Evolutionary conservation across 345 rosid genomes (phyloP).

Genomic region (Pugionium dolabratum): DNA sequence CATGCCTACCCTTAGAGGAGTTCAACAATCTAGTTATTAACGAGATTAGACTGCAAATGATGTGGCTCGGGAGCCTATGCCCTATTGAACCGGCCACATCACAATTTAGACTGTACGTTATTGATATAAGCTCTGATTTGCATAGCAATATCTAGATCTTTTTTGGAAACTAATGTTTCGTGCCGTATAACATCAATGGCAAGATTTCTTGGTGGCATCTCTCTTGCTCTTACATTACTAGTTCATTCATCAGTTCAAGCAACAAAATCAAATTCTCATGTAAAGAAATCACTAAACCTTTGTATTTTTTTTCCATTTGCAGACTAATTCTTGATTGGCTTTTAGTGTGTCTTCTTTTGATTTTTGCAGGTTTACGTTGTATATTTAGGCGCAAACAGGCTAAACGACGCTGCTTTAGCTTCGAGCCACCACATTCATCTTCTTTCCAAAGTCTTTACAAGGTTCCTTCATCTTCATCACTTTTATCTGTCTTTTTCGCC

Average conservation of each 20-base stretch:
- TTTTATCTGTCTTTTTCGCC: background rate
- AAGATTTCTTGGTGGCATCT: constrained; percentile 2
- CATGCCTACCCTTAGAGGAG: constrained; percentile 10
- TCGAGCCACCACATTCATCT: constrained; percentile 53
- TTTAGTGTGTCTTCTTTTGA: background rate
- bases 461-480: constrained; percentile 37
- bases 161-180: background rate
- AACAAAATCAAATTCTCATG: constrained; percentile 17
- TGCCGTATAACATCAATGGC: constrained; percentile 19
- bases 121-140: background rate
- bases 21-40: constrained; percentile 2
- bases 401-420: constrained; percentile 41
- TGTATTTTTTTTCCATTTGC: constrained; percentile 6
- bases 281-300: constrained; percentile 8
- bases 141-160: constrained; percentile 1
- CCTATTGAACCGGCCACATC: background rate
- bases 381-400: constrained; percentile 53
- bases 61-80: constrained; percentile 26
- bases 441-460: constrained; percentile 55
- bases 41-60: constrained; percentile 14
- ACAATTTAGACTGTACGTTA: background rate
- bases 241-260: constrained; percentile 23
- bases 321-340: background rate
- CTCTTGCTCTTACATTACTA: constrained; percentile 20
- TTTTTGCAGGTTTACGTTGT: constrained; percentile 62